These are phyloP conservation scores for Xylaria sp. DNA, from an alignment of 2,329 filamentous ascomycete species.

Conservation along the genomic window DNA sequence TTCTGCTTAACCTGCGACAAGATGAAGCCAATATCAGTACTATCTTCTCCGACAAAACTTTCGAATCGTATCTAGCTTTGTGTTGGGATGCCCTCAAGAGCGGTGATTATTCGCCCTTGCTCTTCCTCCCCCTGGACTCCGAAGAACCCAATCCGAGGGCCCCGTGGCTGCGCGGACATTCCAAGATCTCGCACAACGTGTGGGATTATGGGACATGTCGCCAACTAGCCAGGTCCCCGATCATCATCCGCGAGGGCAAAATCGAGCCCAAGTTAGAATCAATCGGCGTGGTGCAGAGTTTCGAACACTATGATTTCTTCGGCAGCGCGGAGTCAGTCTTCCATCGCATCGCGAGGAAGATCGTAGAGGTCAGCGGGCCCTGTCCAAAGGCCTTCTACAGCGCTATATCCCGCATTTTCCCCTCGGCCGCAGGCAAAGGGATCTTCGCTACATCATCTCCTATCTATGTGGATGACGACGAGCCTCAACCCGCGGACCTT, in stretches of 20 bases:
- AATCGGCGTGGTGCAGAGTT: slow-evolving; percentile 21
- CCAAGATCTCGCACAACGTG: slow-evolving; percentile 23
- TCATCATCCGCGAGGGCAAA: slow-evolving; percentile 23
- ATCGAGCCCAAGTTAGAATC: slow-evolving; percentile 24
- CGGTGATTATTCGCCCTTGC: slow-evolving; percentile 26
- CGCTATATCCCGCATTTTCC: slow-evolving; percentile 27
- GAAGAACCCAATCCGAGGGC: slow-evolving; percentile 19
- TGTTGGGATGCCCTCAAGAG: slow-evolving; percentile 26
- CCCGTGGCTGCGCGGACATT: slow-evolving; percentile 23
- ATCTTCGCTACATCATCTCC: slow-evolving; percentile 10
- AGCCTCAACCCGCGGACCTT: slow-evolving; percentile 4
- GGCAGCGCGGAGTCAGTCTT: slow-evolving; percentile 26
- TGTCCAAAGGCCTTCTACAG: slow-evolving; percentile 9
- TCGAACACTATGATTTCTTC: slow-evolving; percentile 30
- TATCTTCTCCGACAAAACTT: slow-evolving; percentile 25
- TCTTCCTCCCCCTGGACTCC: slow-evolving; percentile 21
- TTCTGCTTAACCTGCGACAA: slow-evolving; percentile 21
- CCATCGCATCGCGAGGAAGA: slow-evolving; percentile 20
- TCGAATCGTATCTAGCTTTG: slow-evolving; percentile 26
- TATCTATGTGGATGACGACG: background rate
- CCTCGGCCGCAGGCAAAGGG: slow-evolving; percentile 20
- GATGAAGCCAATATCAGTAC: slow-evolving; percentile 24
- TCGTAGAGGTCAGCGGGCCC: slow-evolving; percentile 26
- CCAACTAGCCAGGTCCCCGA: slow-evolving; percentile 11
- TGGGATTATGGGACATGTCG: slow-evolving; percentile 28